phyloP scores from a whole-genome alignment of 2,329 filamentous ascomycete species.

The Lomentospora prolificans region DNA sequence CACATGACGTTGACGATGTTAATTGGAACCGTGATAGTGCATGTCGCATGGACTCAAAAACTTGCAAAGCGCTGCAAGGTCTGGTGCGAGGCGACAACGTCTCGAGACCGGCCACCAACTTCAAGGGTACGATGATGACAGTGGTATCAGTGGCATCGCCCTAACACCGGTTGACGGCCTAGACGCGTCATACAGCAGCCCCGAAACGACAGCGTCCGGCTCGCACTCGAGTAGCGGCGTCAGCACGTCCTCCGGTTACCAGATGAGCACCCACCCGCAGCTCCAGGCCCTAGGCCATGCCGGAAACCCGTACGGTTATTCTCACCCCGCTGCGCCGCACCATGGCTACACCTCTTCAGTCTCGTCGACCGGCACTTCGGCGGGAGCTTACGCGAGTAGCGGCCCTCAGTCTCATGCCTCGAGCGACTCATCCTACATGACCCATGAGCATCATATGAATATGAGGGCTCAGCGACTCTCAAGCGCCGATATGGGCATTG shows the following conservation, averaged over 20 bases:
- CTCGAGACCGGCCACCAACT: constrained; percentile 36
- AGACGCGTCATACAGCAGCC: constrained; percentile 47
- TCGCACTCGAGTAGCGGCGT: constrained; percentile 22
- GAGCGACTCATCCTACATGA: constrained; percentile 8
- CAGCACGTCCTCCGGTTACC: constrained; percentile 14
- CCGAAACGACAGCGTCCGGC: constrained; percentile 36
- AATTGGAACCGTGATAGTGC: too few relatives aligned
- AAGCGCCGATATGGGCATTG: constrained; percentile 52
- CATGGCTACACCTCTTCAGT: constrained; percentile 45
- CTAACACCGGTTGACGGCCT: constrained; percentile 50
- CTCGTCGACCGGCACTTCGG: constrained; percentile 32
- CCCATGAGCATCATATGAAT: constrained; percentile 17
- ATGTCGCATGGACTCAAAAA: constrained; percentile 80
- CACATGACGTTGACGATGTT: too few relatives aligned
- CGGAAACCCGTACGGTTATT: constrained; percentile 17
- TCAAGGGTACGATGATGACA: constrained; percentile 57
- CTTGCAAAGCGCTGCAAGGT: constrained; percentile 59
- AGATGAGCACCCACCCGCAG: constrained; percentile 10
- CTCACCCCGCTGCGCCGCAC: constrained; percentile 11
- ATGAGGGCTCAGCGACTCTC: constrained; percentile 18
- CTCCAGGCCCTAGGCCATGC: constrained; percentile 13
- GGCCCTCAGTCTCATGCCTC: constrained; percentile 1
- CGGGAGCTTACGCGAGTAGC: constrained; percentile 10
- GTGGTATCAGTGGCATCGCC: constrained; percentile 54
- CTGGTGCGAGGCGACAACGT: constrained; percentile 55